Base-by-base conservation (phyloP, 495 filamentous ascomycete species). In the Cladorrhinum samala region DNA sequence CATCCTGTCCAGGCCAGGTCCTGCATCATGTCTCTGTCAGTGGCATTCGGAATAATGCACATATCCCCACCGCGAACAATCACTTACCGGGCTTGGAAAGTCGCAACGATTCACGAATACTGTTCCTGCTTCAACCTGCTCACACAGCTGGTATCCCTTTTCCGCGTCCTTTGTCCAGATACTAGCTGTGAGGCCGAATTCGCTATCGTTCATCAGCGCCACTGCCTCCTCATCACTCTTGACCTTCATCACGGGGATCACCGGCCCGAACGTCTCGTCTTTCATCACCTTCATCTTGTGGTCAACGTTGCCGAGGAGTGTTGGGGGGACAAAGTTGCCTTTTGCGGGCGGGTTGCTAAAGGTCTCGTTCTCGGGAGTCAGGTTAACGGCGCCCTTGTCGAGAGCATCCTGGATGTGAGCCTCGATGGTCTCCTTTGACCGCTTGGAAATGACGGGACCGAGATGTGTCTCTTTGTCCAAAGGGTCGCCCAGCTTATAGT, bases 1-100 rank as follows among this genome's bases (percentile, higher is more conserved):
- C 91, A 96, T 4, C 93, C 93, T 1, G 89, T 91, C 93, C 93
- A 98, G 11, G 93, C 93, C 45, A 98, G 86, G 69, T 98, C 93
- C 86, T 94, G 46, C 6, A 41, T 33, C 27, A 47, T 54, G 38
- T 55, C 37, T 36, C 37, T 42, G 56, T 61, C 19, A 50, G 59
- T 46, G 20, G 30, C 6, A 42, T 41, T 30, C 18, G 13, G 6
- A 17, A 11, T 6, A 19, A 40, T 2, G 9, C 24, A 2, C 9
- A 11, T 4, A 1, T 27, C 7, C 17, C 17, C 36, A 27, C n/a
- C n/a, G n/a, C 23, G 18, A 11, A 45, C 13, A 19, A 63, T 47
- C 42, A 77, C 89, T 76, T 81, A 95, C 89, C 48, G 92, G 91
- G 69, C 83, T 87, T 2, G 93, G 93, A 65, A 84, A 98, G 66